Evolutionary conservation across 208 protist genomes (phyloP).

Genomic region (Trypanosoma conorhini): DNA sequence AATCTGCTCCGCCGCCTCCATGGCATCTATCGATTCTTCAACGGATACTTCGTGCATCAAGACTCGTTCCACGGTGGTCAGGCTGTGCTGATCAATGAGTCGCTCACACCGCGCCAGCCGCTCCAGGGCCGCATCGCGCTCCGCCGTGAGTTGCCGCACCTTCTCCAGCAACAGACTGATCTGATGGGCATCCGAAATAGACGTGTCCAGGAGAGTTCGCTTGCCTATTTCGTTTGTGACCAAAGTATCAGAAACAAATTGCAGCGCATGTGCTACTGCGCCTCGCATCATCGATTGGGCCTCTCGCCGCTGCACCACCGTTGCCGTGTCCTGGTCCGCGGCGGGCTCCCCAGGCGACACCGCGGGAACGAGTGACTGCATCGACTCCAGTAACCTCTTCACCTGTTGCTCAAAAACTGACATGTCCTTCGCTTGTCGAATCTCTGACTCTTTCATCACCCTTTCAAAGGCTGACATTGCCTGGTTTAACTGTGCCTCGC

Average conservation of each 20-base stretch:
- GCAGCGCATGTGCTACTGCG: constrained; percentile 34
- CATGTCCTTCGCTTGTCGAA: constrained; percentile 12
- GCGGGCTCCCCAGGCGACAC: background rate
- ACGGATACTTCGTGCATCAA: constrained; percentile 71
- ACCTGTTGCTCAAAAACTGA: constrained; percentile 24
- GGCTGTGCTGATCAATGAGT: constrained; percentile 76
- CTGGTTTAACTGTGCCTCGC: constrained; percentile 21
- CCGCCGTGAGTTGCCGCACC: constrained; percentile 35
- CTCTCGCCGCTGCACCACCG: constrained; percentile 1
- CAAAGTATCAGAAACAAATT: constrained; percentile 45
- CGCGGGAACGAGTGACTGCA: constrained; percentile 10
- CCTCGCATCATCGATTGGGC: constrained; percentile 27
- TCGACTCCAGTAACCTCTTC: constrained; percentile 17
- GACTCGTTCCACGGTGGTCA: constrained; percentile 67
- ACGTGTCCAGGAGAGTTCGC: constrained; percentile 54
- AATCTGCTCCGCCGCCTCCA: constrained; percentile 69
- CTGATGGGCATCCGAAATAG: constrained; percentile 61
- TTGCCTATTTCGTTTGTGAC: constrained; percentile 51
- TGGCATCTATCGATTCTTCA: constrained; percentile 66
- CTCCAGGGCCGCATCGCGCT: constrained; percentile 44
- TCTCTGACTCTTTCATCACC: constrained; percentile 9
- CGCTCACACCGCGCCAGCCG: constrained; percentile 45
- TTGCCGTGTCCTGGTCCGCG: background rate
- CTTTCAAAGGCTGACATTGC: constrained; percentile 21
- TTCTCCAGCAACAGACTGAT: constrained; percentile 49